Conservation (phyloP, 371 early-diverging fungal species). For the Fennellomyces sp. region DNA sequence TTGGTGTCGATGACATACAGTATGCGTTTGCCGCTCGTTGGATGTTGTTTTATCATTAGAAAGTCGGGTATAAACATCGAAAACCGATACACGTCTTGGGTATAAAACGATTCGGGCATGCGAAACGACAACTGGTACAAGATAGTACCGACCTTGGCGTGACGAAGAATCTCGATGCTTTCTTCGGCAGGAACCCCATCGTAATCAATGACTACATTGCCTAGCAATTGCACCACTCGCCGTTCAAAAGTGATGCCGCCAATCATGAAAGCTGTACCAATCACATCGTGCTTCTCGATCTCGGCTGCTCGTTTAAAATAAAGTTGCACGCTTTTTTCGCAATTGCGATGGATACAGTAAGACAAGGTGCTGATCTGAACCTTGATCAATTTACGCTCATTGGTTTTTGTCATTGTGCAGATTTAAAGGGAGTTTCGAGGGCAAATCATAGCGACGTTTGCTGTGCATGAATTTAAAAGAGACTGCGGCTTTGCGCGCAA, state of each 20-base stretch:
- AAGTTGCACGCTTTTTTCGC: too few relatives aligned
- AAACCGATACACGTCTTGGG: constrained; percentile 32
- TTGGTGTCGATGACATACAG: constrained; percentile 58
- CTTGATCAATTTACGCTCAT: too few relatives aligned
- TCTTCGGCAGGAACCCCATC: constrained; percentile 27
- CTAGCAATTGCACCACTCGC: constrained; percentile 25
- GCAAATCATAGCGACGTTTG: too few relatives aligned
- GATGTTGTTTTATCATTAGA: constrained; percentile 39
- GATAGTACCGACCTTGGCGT: constrained; percentile 34
- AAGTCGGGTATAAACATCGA: constrained; percentile 54
- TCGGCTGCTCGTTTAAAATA: too few relatives aligned
- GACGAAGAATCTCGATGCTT: constrained; percentile 29
- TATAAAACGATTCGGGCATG: constrained; percentile 42
- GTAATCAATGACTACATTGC: constrained; percentile 33
- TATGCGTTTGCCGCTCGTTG: constrained; percentile 22
- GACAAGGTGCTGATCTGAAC: too few relatives aligned
- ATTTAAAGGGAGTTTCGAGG: too few relatives aligned
- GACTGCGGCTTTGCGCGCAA: too few relatives aligned
- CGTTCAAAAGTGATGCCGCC: constrained; percentile 32
- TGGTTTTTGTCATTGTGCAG: too few relatives aligned
- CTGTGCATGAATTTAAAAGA: too few relatives aligned
- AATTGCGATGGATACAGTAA: too few relatives aligned
- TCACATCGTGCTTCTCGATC: background rate
- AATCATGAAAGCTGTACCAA: too few relatives aligned
- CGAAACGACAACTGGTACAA: constrained; percentile 48